Conservation (phyloP, 2,329 filamentous ascomycete species). For the Metarhizium robertsii region DNA sequence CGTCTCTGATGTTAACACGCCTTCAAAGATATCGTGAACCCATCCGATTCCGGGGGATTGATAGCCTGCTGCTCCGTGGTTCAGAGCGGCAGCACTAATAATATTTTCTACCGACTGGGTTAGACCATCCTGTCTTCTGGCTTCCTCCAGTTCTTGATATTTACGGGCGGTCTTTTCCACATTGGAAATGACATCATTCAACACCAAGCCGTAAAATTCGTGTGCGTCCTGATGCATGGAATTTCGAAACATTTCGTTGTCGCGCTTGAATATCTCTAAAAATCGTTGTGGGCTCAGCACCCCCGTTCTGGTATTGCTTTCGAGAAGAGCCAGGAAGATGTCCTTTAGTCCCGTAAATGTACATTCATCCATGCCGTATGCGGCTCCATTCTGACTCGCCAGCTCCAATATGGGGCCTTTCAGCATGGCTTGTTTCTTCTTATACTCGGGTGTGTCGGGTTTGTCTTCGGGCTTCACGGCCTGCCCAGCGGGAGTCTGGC, state of each 20-base stretch:
- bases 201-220: conserved; percentile 85
- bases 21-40: conserved; percentile 97
- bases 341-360: conserved; percentile 93
- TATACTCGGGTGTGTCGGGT: conserved; percentile 90
- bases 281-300: conserved; percentile 90
- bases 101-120: conserved; percentile 40
- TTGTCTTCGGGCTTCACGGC: conserved; percentile 76
- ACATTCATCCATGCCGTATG: conserved; percentile 89
- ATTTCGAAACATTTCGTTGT: conserved; percentile 95
- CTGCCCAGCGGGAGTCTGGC: conserved; percentile 44
- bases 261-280: conserved; percentile 82
- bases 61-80: conserved; percentile 28
- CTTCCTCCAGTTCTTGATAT: conserved; percentile 40
- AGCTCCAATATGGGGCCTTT: conserved; percentile 82
- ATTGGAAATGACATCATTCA: conserved; percentile 94
- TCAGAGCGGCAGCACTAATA: conserved; percentile 23
- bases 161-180: conserved; percentile 79
- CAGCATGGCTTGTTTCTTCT: conserved; percentile 90
- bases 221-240: conserved; percentile 98
- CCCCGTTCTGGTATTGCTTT: conserved; percentile 71
- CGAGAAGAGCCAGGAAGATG: conserved; percentile 85
- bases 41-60: conserved; percentile 64
- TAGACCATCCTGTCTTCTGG: conserved; percentile 31
- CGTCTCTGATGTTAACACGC: conserved; percentile 88
- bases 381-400: conserved; percentile 65